A percentile compares a stretch with the other conserved stretches of the same genome.
Evolutionary conservation across 345 rosid genomes (phyloP).

Genomic region (Ricinus communis): DNA sequence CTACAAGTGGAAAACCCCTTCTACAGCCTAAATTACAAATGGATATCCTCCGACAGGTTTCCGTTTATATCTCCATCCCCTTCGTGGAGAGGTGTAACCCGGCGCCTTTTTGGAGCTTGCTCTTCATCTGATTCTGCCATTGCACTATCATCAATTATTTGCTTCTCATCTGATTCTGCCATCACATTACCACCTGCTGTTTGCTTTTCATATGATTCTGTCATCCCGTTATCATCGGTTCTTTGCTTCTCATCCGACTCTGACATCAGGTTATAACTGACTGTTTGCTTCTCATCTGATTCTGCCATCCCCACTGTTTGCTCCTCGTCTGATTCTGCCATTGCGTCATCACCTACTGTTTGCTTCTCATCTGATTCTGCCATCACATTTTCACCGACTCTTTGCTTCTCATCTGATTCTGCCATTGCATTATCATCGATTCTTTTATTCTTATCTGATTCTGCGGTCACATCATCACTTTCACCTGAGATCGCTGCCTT

Average conservation of each 20-base stretch:
- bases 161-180: constrained; percentile 41
- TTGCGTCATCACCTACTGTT: neutral
- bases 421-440: neutral
- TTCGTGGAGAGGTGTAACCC: constrained; percentile 37
- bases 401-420: constrained; percentile 42
- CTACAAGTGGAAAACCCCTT: no score
- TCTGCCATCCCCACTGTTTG: neutral
- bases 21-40: constrained; percentile 19
- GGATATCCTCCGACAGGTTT: constrained; percentile 33
- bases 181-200: neutral
- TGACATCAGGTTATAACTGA: neutral
- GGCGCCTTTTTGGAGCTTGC: constrained; percentile 58
- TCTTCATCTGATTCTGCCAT: constrained; percentile 38
- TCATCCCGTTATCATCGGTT: neutral
- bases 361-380: neutral
- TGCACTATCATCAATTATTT: neutral
- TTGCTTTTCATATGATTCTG: neutral
- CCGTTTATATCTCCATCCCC: constrained; percentile 21
- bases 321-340: neutral
- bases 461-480: constrained; percentile 10
- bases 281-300: neutral
- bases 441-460: neutral
- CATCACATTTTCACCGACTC: neutral
- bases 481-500: constrained; percentile 5
- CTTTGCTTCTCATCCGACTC: neutral